Base-by-base conservation (phyloP, 768 basidiomycete genomes). In the Naganishia kalamii region DNA sequence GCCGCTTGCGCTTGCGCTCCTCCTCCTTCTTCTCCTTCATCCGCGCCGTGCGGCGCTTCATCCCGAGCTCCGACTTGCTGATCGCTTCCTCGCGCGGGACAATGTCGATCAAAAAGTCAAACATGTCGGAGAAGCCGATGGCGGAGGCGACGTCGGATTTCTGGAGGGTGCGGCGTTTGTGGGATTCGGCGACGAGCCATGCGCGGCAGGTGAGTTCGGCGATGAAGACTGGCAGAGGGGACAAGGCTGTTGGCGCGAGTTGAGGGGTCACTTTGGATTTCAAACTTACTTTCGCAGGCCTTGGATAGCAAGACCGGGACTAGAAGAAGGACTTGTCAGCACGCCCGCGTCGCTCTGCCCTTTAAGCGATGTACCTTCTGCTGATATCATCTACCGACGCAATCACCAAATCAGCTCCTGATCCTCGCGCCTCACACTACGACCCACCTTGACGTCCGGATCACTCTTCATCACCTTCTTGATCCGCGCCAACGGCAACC, bases 401-500 rank as follows among this genome's bases (percentile, higher is more conserved):
- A 46, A 46, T 41, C 23, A 30, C 7, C 8, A 33, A 50, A 40
- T 43, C 59, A 43, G 19, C 4, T 47, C 37, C 25, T 21, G 27
- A 52, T 29, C 19, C 10, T 11, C 11, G 3, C 8, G 21, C 7
- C 29, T 33, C 21, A 29, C 30, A 10, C 40, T 35, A 3, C 21
- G 29, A 74, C 85, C 74, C 75, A 94, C 92, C 85, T 92, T 92
- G 69, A 97, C 91, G 13, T 79, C 78, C 65, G 78, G 77, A 71
- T 78, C 92, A 77, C 88, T 93, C 83, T 98, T 97, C 90, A 97
- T 96, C 64, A 97, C 94, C 78, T 97, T 98, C 83, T 97, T 98
- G 73, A 98, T 96, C 75, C 96, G 82, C 19, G 96, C 96, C 32
- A 99, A 81, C 3, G 94, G 94, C 12, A 98, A 81, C 6, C 89